Percentiles rank a stretch among this genome's conserved stretches.
Conservation (phyloP, 306 rosid species). For the Urtica urens region DNA sequence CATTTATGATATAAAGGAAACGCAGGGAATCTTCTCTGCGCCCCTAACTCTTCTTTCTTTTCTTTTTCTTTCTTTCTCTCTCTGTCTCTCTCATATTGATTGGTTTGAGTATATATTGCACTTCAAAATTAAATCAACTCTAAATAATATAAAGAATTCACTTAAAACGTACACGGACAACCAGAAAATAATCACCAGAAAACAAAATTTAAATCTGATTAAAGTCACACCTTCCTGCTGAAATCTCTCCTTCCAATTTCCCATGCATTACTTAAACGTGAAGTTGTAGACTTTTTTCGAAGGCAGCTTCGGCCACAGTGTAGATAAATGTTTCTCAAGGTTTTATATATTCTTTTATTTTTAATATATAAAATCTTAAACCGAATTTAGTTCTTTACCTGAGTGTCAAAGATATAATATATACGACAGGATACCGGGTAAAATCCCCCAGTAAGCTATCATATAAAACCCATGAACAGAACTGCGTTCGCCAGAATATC, state of each 20-base stretch:
- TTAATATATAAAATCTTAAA: too few species aligned
- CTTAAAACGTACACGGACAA: constrained; percentile 32
- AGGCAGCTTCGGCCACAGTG: not conserved
- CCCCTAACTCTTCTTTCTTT: constrained; percentile 12
- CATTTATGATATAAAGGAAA: constrained; percentile 62
- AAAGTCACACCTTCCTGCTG: constrained; percentile 4
- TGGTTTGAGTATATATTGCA: too few species aligned
- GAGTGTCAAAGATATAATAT: too few species aligned
- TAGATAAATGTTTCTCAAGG: not conserved
- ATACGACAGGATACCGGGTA: too few species aligned
- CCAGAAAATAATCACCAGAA: constrained; percentile 10
- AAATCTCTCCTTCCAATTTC: constrained; percentile 12
- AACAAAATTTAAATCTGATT: not conserved
- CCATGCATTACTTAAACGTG: constrained; percentile 51
- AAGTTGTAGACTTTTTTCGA: constrained; percentile 20
- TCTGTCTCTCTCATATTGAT: too few species aligned
- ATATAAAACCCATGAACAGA: too few species aligned
- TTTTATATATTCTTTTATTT: too few species aligned
- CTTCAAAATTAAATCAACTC: too few species aligned
- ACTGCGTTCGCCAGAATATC: too few species aligned
- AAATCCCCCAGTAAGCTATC: too few species aligned
- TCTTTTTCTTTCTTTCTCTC: too few species aligned
- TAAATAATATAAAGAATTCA: constrained; percentile 22
- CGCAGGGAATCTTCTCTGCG: constrained; percentile 77
- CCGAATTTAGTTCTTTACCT: too few species aligned